These are phyloP conservation scores for Oryza nivara DNA, from an alignment of 176 grass and related monocot genomes.

Conservation along the genomic window DNA sequence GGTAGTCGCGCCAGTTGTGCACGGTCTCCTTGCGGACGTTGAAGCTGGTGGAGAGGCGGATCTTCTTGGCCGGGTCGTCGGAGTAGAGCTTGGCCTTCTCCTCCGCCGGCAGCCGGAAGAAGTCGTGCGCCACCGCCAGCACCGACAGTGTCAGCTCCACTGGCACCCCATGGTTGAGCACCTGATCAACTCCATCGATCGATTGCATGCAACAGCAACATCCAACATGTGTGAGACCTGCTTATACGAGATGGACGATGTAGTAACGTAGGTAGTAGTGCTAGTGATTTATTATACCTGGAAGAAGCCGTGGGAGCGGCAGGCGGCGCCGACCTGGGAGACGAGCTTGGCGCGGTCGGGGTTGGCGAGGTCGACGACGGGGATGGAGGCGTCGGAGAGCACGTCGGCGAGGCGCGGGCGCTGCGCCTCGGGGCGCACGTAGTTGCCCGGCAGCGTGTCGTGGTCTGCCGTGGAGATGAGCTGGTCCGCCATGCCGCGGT, in stretches of 20 bases:
- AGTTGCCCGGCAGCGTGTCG: constrained; percentile 52
- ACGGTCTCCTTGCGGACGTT: constrained; percentile 86
- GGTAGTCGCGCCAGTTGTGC: constrained; percentile 94
- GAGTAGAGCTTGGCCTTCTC: constrained; percentile 92
- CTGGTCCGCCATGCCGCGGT: constrained; percentile 53
- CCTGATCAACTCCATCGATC: constrained; percentile 23
- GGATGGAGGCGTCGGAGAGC: constrained; percentile 58
- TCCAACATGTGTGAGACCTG: too few relatives aligned
- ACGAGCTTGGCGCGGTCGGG: constrained; percentile 39
- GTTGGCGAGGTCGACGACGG: constrained; percentile 63
- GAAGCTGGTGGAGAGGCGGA: constrained; percentile 93
- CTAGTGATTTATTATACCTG: constrained; percentile 41
- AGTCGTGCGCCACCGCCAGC: constrained; percentile 49
- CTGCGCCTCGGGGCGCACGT: constrained; percentile 58
- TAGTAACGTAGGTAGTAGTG: too few relatives aligned
- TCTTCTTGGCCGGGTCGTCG: constrained; percentile 89
- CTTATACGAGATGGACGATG: too few relatives aligned
- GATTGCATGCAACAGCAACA: too few relatives aligned
- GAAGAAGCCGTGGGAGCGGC: constrained; percentile 73
- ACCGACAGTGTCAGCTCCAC: constrained; percentile 35
- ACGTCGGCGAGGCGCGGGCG: constrained; percentile 67
- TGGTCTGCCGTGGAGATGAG: constrained; percentile 63
- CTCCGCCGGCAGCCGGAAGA: constrained; percentile 70
- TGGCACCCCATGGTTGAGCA: constrained; percentile 68
- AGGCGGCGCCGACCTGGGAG: constrained; percentile 50